Evolutionary conservation across 2,329 filamentous ascomycete genomes (phyloP), one percentile per base, ranked within the genome.

Genomic region (Colletotrichum sp.): DNA sequence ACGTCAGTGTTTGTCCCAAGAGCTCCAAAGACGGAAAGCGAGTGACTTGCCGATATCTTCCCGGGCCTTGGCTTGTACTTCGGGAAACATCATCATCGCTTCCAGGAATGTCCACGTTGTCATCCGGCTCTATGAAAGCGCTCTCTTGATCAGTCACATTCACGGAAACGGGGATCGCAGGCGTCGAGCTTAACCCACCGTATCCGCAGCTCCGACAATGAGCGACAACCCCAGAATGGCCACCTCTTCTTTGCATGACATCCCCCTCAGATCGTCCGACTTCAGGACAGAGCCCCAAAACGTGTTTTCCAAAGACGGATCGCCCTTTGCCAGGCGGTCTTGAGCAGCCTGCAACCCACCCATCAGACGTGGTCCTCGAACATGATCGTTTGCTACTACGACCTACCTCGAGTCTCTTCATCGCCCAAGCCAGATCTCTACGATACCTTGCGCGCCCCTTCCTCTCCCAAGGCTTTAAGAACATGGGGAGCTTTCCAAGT

Each of bases 11-110:
- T 52, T 21, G 44, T 21, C 6, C n/a, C 6, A 7, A 21, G 7
- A 2, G n/a, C 44, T 52, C 44, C 3, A 18, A 30, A 5, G 28
- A 3, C 21, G 16, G n/a, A 5, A 60, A 9, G 5, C 5, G 3
- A 24, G 5, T 13, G n/a, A 65, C 32, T 44, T 55, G 28, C 71
- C 71, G 1, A 72, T 69, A 5, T 55, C 55, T 16, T 15, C 26
- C 18, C 62, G 49, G 3, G 71, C 70, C 16, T 57, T 65, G 18
- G 62, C 62, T 26, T 72, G 70, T 6, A 65, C 70, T 2, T 72
- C 62, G 8, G 70, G 34, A 16, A 59, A 67, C 32, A 59, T 30
- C 49, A 72, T 49, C 62, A 67, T 72, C 24, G 70, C 70, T 18
- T 72, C 70, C 10, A 72, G 12, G 2, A 67, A 67, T 2, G 62